Evolutionary conservation across 2,329 filamentous ascomycete genomes (phyloP).

Genomic region (Penicillium psychrosexuale): DNA sequence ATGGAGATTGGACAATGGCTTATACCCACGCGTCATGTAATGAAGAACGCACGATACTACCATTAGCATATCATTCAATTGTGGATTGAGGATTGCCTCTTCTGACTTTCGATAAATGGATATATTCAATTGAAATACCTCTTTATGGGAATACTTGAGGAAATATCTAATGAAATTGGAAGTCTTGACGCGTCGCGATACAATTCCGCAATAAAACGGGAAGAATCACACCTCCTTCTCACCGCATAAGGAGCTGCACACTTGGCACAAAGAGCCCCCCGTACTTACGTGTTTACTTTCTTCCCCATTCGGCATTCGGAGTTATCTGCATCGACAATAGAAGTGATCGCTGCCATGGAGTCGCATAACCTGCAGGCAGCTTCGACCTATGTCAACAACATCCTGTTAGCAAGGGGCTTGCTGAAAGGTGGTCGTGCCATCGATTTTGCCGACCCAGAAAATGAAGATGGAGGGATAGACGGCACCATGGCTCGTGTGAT

Average conservation of each 20-base stretch:
- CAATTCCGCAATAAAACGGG: neutral
- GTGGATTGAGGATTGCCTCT: too few species aligned
- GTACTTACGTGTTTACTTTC: conserved; percentile 42
- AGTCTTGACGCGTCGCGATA: neutral
- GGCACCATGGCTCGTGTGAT: conserved; percentile 82
- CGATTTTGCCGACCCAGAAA: conserved; percentile 74
- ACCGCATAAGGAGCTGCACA: conserved; percentile 17
- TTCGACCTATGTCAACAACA: conserved; percentile 63
- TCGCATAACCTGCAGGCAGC: conserved; percentile 56
- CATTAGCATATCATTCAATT: neutral
- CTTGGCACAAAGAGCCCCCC: conserved; percentile 20
- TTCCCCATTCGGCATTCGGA: conserved; percentile 38
- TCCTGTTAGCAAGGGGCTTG: conserved; percentile 61
- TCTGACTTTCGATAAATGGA: neutral
- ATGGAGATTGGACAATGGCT: neutral
- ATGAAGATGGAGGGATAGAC: conserved; percentile 57
- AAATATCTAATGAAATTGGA: neutral
- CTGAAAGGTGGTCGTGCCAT: conserved; percentile 59
- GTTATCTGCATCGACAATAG: conserved; percentile 13
- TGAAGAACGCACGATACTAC: neutral
- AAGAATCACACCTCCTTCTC: conserved; percentile 7
- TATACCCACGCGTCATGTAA: neutral
- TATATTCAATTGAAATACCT: neutral
- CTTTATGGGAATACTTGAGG: neutral
- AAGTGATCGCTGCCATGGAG: conserved; percentile 39